Evolutionary conservation across 2,329 filamentous ascomycete genomes (phyloP).

Genomic region (Diplodia corticola): DNA sequence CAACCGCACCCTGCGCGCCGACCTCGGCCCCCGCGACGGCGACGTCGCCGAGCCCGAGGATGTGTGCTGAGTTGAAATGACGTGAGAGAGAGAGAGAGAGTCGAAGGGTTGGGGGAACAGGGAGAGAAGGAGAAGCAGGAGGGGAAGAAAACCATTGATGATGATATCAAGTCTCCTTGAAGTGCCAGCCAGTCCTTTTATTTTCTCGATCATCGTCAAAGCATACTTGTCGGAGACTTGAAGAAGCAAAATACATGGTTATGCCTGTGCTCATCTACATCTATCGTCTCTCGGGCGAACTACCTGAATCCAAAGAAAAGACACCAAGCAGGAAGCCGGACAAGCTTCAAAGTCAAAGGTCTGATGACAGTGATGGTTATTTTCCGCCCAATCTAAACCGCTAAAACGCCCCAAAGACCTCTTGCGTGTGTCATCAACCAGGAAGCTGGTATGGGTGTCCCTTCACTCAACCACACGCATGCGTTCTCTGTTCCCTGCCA

Average conservation of each 20-base stretch:
- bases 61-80: slow-evolving; percentile 57
- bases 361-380: slow-evolving; percentile 16
- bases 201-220: not conserved
- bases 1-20: slow-evolving; percentile 72
- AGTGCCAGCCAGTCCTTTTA: not conserved
- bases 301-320: not conserved
- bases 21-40: slow-evolving; percentile 69
- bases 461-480: not conserved
- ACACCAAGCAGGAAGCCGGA: slow-evolving; percentile 3
- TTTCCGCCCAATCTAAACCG: slow-evolving; percentile 15
- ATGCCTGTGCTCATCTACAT: slow-evolving; percentile 1
- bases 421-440: slow-evolving; percentile 6
- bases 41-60: slow-evolving; percentile 66
- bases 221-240: not conserved
- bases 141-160: not conserved
- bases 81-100: no score
- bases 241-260: not conserved
- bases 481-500: not conserved
- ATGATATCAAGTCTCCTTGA: not conserved
- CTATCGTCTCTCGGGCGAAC: slow-evolving; percentile 1
- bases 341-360: not conserved
- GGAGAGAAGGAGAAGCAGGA: no score
- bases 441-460: not conserved
- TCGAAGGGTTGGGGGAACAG: no score
- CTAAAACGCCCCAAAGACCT: slow-evolving; percentile 11